A percentile compares a stretch with the other conserved stretches of the same genome.
These are phyloP conservation scores for Amphirosellinia nigrospora DNA, from an alignment of 495 filamentous ascomycete species.

Conservation along the genomic window DNA sequence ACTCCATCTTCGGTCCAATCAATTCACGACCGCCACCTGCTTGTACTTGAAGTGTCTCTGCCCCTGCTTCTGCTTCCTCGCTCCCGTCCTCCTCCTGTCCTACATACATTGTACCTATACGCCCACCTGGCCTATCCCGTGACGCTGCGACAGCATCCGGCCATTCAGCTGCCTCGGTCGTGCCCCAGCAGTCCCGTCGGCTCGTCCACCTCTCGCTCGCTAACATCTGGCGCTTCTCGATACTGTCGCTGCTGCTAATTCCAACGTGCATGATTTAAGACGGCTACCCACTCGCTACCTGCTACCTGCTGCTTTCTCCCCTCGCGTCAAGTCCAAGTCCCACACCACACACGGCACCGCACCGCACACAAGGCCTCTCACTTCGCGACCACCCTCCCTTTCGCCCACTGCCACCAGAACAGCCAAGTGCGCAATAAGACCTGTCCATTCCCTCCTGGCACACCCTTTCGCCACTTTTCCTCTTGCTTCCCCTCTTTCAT, in stretches of 20 bases:
- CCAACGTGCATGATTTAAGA: conserved; percentile 37
- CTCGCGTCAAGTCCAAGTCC: conserved; percentile 24
- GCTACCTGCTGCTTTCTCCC: conserved; percentile 29
- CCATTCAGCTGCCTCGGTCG: neutral
- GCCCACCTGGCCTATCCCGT: conserved; percentile 1
- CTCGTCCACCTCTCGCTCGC: conserved; percentile 26
- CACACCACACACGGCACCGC: no score
- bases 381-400: conserved; percentile 35
- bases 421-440: conserved; percentile 40
- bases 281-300: conserved; percentile 36
- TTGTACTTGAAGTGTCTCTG: no score
- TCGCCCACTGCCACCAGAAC: conserved; percentile 26
- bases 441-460: conserved; percentile 34
- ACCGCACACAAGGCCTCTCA: conserved; percentile 15
- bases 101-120: no score
- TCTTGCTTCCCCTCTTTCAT: conserved; percentile 27
- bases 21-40: neutral
- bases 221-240: conserved; percentile 39
- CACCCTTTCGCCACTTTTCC: conserved; percentile 40
- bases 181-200: neutral
- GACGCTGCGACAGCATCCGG: neutral
- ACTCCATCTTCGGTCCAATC: neutral
- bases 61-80: no score
- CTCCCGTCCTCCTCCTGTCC: neutral
- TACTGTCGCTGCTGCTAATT: conserved; percentile 33